Evolutionary conservation across 2,329 filamentous ascomycete genomes (phyloP), one percentile per base, ranked within the genome.

Genomic region (Pyrenophora seminiperda): DNA sequence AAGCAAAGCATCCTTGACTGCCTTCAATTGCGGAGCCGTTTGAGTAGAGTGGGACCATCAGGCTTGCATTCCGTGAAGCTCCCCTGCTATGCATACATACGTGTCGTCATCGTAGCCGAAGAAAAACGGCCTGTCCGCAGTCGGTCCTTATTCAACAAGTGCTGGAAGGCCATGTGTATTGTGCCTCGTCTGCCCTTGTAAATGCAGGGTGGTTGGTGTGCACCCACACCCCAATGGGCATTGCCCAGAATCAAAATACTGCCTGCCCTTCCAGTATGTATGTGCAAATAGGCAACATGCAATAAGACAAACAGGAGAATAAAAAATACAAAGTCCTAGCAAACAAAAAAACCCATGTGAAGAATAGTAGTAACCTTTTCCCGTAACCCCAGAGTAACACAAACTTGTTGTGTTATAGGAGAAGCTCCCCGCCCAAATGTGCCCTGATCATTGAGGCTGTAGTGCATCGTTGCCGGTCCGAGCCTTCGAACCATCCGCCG

Each of bases 21-120:
- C 48, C 9, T 27, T 7, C 24, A 27, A 27, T 27, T 27, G 24
- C 24, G 24, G 24, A 27, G 24, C 24, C 24, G 24, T 24, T 31
- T 37, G 46, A 43, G 50, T 31, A 46, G 50, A 61, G 58, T 53
- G 53, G 56, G 32, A 53, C 43, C 46, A 27, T 54, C 55, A 49
- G 57, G 32, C 29, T 37, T 24, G 22, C 36, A 33, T 56, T 18
- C 47, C 36, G 53, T 51, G 53, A 54, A 41, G 30, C 47, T 41
- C 30, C 24, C 41, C 34, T 46, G 22, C 43, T 47, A 40, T 47
- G 61, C 53, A 51, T 64, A 63, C 56, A 55, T 63, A 62, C 59
- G 59, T 62, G 62, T 66, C 60, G 58, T 58, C 58, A 44, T 53
- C n/a, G 50, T 29, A 58, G 57, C 45, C 41, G 56, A 59, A 55